Evolutionary conservation across 2,329 filamentous ascomycete species (phyloP).

Genomic region (Colletotrichum musicola): DNA sequence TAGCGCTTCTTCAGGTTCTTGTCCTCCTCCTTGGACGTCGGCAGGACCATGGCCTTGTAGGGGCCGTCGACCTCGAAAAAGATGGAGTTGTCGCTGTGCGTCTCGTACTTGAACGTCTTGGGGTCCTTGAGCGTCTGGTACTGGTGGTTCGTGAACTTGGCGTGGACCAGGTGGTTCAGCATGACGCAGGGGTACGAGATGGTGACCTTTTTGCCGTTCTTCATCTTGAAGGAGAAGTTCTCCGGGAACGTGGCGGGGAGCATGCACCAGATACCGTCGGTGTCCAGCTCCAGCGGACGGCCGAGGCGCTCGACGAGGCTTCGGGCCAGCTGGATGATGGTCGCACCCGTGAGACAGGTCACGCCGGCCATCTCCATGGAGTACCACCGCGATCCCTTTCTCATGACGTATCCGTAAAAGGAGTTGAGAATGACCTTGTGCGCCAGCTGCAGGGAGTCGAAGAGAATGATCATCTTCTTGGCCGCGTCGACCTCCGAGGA

Average conservation of each 20-base stretch:
- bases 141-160: constrained; percentile 94
- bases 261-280: constrained; percentile 99
- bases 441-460: constrained; percentile 94
- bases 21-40: constrained; percentile 98
- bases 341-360: constrained; percentile 94
- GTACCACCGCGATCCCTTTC: constrained; percentile 98
- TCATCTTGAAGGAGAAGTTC: constrained; percentile 93
- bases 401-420: constrained; percentile 99
- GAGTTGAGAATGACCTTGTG: constrained; percentile 99
- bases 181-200: constrained; percentile 99
- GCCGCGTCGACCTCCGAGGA: constrained; percentile 86
- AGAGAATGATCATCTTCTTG: constrained; percentile 98
- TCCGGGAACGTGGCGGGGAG: constrained; percentile 95
- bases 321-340: constrained; percentile 96
- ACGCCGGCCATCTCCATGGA: constrained; percentile 99
- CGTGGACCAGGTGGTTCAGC: constrained; percentile 98
- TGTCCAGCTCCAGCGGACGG: constrained; percentile 92
- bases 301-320: constrained; percentile 94
- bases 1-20: constrained; percentile 99
- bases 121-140: constrained; percentile 91
- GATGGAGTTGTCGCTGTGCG: constrained; percentile 98
- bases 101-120: constrained; percentile 89
- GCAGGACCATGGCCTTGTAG: constrained; percentile 96
- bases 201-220: constrained; percentile 95
- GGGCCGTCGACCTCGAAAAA: constrained; percentile 99